Evolutionary conservation across 83 land plant genomes (phyloP), one percentile per base, ranked within the genome.

Genomic region (Thuja plicata): DNA sequence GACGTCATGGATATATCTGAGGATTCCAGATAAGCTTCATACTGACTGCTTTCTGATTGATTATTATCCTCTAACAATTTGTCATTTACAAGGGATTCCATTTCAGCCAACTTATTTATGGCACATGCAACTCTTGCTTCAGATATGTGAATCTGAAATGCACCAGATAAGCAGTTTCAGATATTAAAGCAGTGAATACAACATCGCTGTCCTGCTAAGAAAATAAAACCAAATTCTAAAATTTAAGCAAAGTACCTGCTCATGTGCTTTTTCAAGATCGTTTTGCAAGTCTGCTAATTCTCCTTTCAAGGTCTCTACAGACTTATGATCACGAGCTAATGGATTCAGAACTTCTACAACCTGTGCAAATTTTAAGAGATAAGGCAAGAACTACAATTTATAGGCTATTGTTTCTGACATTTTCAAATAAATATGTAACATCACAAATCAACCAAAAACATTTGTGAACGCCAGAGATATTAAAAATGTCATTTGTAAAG

Each of bases 281-380:
- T 94, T 92, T 90, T 97, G 99, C 93, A 98, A 89, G 60, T 91
- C 94, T 21, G 96, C 96, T 30, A 98, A 96, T 79, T 98, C 98
- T 73, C 93, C 89, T 89, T 96, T 95, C 93, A 96, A 80, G 9
- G 99, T 98, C 73, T 97, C 94, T 77, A 98, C 94, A 5, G 99
- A 98, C 90, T 98, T 98, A 70, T 88, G 94, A 30, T 98, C 99
- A 71, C 99, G 93, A 3, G 96, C 99, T 66, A 96, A 92, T 76
- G 99, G 99, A 88, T 98, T 98, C 86, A 98, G 87, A 38, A 96
- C 98, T 84, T 98, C 99, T 32, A 98, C 99, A 79, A 96, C 99
- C 99, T 98, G 90, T 84, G 38, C 16, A 52, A 54, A 30, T 0
- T 41, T 30, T 55, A 38, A 1, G 17, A 41, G 30, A 37, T 40